Percentiles rank a stretch among this genome's conserved stretches.
Evolutionary conservation across 805 yeast genomes (phyloP).

Genomic region (Kodamaea kakaduensis): DNA sequence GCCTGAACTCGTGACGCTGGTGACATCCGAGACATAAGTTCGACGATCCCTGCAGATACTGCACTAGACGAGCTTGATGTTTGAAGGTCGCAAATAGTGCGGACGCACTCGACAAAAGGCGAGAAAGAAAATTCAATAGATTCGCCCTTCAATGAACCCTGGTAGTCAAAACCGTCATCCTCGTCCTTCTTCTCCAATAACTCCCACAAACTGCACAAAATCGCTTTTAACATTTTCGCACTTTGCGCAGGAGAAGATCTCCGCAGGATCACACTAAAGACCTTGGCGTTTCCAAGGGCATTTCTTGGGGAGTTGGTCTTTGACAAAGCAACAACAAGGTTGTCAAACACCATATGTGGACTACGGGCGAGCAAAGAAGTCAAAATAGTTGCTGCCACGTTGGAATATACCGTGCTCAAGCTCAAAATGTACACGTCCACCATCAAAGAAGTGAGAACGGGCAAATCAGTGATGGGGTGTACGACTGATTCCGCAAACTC

Average conservation of each 20-base stretch:
- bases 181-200: neutral
- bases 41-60: conserved; percentile 62
- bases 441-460: neutral
- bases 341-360: too few relatives aligned
- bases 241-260: conserved; percentile 29
- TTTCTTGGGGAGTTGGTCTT: conserved; percentile 9
- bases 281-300: conserved; percentile 37
- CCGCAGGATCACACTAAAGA: conserved; percentile 35
- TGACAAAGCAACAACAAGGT: conserved; percentile 12
- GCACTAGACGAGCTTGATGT: too few relatives aligned
- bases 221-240: conserved; percentile 36
- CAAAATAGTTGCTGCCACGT: neutral
- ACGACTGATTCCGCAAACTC: neutral
- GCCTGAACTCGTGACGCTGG: conserved; percentile 43
- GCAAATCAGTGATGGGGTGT: neutral
- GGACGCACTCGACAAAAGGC: conserved; percentile 55
- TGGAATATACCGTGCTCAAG: neutral
- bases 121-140: neutral
- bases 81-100: conserved; percentile 58
- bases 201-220: conserved; percentile 50
- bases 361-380: neutral
- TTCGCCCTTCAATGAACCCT: neutral
- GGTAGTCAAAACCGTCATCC: neutral
- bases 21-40: conserved; percentile 43
- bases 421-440: neutral